These are phyloP conservation scores for Metschnikowia matae DNA, from an alignment of 805 yeast genomes.

Conservation along the genomic window DNA sequence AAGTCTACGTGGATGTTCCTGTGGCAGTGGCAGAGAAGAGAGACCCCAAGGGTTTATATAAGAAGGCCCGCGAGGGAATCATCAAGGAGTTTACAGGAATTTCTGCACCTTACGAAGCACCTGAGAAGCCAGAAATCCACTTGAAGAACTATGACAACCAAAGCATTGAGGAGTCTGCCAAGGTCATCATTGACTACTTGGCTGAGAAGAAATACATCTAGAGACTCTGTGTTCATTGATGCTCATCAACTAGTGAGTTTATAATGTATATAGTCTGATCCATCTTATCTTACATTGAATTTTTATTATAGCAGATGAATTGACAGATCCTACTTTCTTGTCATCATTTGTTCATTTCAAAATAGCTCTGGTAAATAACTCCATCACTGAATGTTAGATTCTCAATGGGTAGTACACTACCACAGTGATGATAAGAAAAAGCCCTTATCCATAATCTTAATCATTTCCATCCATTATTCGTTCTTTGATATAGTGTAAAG, in stretches of 20 bases:
- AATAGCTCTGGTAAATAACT: not conserved
- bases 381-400: not conserved
- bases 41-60: slow-evolving; percentile 95
- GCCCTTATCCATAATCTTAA: no score
- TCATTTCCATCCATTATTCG: no score
- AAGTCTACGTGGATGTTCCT: slow-evolving; percentile 91
- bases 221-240: not conserved
- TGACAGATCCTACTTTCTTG: no score
- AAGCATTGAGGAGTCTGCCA: slow-evolving; percentile 78
- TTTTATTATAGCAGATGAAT: no score
- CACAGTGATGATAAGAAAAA: no score
- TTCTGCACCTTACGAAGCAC: slow-evolving; percentile 94
- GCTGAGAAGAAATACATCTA: slow-evolving; percentile 43
- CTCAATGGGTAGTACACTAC: no score
- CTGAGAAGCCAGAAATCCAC: slow-evolving; percentile 78
- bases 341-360: no score
- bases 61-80: slow-evolving; percentile 92
- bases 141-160: slow-evolving; percentile 62
- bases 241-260: not conserved
- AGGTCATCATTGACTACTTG: slow-evolving; percentile 65
- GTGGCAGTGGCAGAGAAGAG: slow-evolving; percentile 92
- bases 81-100: slow-evolving; percentile 95
- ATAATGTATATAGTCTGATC: no score
- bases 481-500: no score
- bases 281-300: no score